Percentiles rank a stretch among this genome's conserved stretches.
Evolutionary conservation across 352 stramenopile genomes (phyloP).

Genomic region (Globisporangium yorkense): DNA sequence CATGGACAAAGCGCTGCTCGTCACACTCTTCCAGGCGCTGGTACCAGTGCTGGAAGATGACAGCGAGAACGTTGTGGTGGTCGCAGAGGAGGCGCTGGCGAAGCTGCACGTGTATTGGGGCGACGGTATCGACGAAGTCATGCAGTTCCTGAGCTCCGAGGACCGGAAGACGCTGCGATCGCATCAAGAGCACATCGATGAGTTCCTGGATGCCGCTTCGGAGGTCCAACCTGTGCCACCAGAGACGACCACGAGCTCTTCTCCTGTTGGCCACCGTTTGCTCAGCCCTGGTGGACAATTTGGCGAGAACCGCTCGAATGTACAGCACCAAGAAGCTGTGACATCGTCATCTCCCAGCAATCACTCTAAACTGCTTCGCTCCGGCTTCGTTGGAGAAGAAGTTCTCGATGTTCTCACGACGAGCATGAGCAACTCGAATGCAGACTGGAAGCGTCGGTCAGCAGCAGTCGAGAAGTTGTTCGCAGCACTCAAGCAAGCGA

Average conservation of each 20-base stretch:
- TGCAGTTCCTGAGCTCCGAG: slow-evolving; percentile 55
- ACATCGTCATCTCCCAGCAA: background rate
- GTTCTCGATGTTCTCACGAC: slow-evolving; percentile 28
- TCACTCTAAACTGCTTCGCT: slow-evolving; percentile 17
- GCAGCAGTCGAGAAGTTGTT: slow-evolving; percentile 56
- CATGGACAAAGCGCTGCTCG: slow-evolving; percentile 47
- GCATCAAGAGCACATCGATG: slow-evolving; percentile 43
- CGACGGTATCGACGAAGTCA: slow-evolving; percentile 29
- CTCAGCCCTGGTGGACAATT: background rate
- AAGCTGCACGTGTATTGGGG: slow-evolving; percentile 64
- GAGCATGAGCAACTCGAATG: slow-evolving; percentile 51
- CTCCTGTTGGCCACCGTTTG: background rate
- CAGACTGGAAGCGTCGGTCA: slow-evolving; percentile 66
- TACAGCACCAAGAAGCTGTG: background rate
- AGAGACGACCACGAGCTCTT: background rate
- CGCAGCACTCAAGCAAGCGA: slow-evolving; percentile 26
- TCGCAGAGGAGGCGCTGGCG: slow-evolving; percentile 52
- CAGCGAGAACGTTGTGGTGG: slow-evolving; percentile 52
- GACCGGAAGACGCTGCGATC: slow-evolving; percentile 45
- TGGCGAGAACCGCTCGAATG: background rate
- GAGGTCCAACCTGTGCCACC: background rate
- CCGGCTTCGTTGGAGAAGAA: slow-evolving; percentile 40
- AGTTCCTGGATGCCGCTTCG: slow-evolving; percentile 33
- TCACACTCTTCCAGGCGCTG: slow-evolving; percentile 47
- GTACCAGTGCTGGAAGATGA: slow-evolving; percentile 55